These are phyloP conservation scores for Beauveria bassiana DNA, from an alignment of 2,329 filamentous ascomycete species.

Conservation along the genomic window DNA sequence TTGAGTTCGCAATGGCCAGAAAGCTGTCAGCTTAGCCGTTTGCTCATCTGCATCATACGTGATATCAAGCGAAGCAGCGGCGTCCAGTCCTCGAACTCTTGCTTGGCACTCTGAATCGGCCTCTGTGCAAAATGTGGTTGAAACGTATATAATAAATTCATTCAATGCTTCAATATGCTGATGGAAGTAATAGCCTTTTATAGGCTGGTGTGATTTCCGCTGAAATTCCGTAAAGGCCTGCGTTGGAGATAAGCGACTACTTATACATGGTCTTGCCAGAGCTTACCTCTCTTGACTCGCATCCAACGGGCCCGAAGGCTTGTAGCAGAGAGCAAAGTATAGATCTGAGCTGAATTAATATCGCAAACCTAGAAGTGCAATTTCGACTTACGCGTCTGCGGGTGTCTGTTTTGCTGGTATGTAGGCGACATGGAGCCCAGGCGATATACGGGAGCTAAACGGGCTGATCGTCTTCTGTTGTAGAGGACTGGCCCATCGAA, in stretches of 20 bases:
- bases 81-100: constrained; percentile 34
- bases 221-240: constrained; percentile 56
- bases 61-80: constrained; percentile 63
- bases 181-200: constrained; percentile 63
- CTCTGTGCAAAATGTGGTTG: constrained; percentile 42
- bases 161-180: constrained; percentile 51
- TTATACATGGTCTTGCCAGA: neutral
- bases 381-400: constrained; percentile 17
- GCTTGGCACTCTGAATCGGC: constrained; percentile 41
- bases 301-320: constrained; percentile 51
- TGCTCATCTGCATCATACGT: constrained; percentile 66
- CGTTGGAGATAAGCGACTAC: constrained; percentile 21
- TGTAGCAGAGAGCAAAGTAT: constrained; percentile 51
- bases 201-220: constrained; percentile 1
- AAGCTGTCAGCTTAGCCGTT: constrained; percentile 54
- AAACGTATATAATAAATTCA: constrained; percentile 45
- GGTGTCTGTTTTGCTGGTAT: constrained; percentile 38
- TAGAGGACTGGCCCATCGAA: constrained; percentile 64
- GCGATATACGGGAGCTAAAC: constrained; percentile 65
- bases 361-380: neutral
- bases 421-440: constrained; percentile 76
- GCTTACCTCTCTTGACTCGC: constrained; percentile 29
- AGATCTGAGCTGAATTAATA: constrained; percentile 15
- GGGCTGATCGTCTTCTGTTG: constrained; percentile 57
- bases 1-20: constrained; percentile 48